A percentile compares a stretch with the other conserved stretches of the same genome.
Evolutionary conservation across 2,329 filamentous ascomycete species (phyloP).

Genomic region (Acrocalymma vagum): DNA sequence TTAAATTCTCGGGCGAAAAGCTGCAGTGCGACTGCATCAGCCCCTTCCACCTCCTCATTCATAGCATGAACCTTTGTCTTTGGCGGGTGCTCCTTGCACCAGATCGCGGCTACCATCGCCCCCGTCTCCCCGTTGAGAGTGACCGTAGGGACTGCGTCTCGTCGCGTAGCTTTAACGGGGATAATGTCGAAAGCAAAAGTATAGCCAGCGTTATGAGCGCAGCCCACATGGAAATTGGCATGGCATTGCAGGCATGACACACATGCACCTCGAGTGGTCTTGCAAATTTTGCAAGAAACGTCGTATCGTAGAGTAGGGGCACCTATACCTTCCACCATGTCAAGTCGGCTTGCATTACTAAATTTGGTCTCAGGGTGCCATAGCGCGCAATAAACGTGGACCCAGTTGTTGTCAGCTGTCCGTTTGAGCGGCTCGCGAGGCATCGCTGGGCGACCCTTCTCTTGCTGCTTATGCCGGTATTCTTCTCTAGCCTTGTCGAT

Average conservation of each 20-base stretch:
- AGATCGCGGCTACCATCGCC: slow-evolving; percentile 83
- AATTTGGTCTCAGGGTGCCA: slow-evolving; percentile 95
- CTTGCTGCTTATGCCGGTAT: slow-evolving; percentile 83
- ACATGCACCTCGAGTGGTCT: slow-evolving; percentile 77
- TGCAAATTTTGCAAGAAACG: slow-evolving; percentile 85
- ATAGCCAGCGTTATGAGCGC: slow-evolving; percentile 85
- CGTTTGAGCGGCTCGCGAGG: slow-evolving; percentile 92
- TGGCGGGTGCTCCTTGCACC: slow-evolving; percentile 85
- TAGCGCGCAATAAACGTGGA: slow-evolving; percentile 91
- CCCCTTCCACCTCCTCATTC: slow-evolving; percentile 75
- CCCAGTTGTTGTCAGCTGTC: slow-evolving; percentile 97
- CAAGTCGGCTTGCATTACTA: slow-evolving; percentile 80
- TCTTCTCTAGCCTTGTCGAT: slow-evolving; percentile 81
- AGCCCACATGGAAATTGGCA: slow-evolving; percentile 81
- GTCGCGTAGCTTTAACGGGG: slow-evolving; percentile 86
- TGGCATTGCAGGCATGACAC: slow-evolving; percentile 82
- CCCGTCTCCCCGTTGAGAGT: slow-evolving; percentile 83
- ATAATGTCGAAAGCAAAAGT: slow-evolving; percentile 88
- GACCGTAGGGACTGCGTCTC: slow-evolving; percentile 81
- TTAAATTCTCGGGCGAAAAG: slow-evolving; percentile 91
- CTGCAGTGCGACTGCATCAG: slow-evolving; percentile 82
- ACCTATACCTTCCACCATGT: slow-evolving; percentile 85
- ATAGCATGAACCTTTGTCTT: slow-evolving; percentile 81
- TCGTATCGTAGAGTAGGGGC: slow-evolving; percentile 80
- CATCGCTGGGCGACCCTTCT: slow-evolving; percentile 80